Percentiles rank a stretch among this genome's conserved stretches.
Conservation (phyloP, 2,329 filamentous ascomycete genomes). For the Corynespora cassiicola region DNA sequence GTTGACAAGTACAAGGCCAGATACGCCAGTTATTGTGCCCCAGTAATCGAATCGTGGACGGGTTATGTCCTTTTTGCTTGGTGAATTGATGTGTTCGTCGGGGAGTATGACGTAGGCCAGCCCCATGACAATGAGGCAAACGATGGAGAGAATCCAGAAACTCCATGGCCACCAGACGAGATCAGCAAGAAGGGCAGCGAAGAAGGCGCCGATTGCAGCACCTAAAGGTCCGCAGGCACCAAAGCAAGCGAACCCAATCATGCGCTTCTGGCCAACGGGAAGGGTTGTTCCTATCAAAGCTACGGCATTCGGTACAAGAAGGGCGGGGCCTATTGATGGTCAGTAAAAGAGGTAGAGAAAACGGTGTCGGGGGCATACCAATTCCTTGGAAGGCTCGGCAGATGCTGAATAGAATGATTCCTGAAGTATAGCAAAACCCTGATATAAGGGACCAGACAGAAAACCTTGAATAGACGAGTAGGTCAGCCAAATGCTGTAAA, state of each 20-base stretch:
- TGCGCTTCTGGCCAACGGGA: conserved; percentile 62
- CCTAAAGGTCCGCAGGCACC: conserved; percentile 56
- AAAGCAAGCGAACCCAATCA: conserved; percentile 63
- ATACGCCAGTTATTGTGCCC: conserved; percentile 58
- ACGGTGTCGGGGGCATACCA: conserved; percentile 11
- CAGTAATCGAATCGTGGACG: conserved; percentile 47
- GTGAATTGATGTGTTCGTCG: conserved; percentile 9
- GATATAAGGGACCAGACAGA: conserved; percentile 53
- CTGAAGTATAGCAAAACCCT: conserved; percentile 49
- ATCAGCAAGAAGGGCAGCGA: conserved; percentile 46
- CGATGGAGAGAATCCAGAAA: conserved; percentile 53
- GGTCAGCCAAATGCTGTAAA: no score
- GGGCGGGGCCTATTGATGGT: conserved; percentile 62
- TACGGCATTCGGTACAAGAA: conserved; percentile 68
- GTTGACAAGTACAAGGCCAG: conserved; percentile 67
- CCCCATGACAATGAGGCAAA: conserved; percentile 43
- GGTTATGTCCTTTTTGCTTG: background rate
- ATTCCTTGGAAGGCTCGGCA: conserved; percentile 54
- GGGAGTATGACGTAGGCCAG: conserved; percentile 50
- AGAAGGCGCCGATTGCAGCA: conserved; percentile 48
- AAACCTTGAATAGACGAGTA: no score
- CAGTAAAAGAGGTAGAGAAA: conserved; percentile 6
- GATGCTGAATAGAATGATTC: conserved; percentile 40
- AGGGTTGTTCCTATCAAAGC: conserved; percentile 67
- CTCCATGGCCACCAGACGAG: conserved; percentile 59